Evolutionary conservation across 116 monocot species (phyloP), one percentile per base, ranked within the genome.

Genomic region (Zostera marina): DNA sequence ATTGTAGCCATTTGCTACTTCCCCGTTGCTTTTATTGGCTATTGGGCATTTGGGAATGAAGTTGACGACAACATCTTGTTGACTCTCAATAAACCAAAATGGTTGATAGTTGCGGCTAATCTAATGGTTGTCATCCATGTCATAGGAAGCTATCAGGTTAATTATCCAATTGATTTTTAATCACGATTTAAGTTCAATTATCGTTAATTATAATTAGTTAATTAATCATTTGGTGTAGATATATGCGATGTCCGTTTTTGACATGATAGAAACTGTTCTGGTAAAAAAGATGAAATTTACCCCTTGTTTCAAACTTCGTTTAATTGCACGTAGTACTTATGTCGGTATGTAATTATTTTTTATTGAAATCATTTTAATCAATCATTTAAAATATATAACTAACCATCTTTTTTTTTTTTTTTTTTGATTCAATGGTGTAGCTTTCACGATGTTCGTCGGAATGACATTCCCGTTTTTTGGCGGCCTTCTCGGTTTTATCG

Each of bases 211-310:
- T n/a, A n/a, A n/a, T n/a, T n/a, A n/a, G n/a, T n/a, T n/a, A n/a
- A 9, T 8, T 16, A 0, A 20, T 20, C 22, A 9, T 12, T 13
- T 53, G 38, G 2, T 59, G 59, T 41, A 85, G 87, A 72, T 87
- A 26, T 87, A 76, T 45, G 87, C 87, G 5, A 82, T 87, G 82
- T 82, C 87, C 0, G 87, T 87, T 4, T 87, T 87, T 42, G 87
- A 87, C 62, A 87, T 82, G 82, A 73, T 79, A 1, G 87, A 87
- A 41, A 79, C 82, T 0, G 66, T 82, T 12, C 62, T 87, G 7
- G 79, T 82, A 38, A 82, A 82, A 72, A 79, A 87, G 25, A 39
- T 81, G 9, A 38, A 58, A 15, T 76, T 81, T 56, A 41, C 67
- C 4, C 86, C 86, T 0, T 58, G 81, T n/a, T 15, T 86, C 16